Base-by-base conservation (phyloP, 164 flowering plant genomes). In the Sedum album region DNA sequence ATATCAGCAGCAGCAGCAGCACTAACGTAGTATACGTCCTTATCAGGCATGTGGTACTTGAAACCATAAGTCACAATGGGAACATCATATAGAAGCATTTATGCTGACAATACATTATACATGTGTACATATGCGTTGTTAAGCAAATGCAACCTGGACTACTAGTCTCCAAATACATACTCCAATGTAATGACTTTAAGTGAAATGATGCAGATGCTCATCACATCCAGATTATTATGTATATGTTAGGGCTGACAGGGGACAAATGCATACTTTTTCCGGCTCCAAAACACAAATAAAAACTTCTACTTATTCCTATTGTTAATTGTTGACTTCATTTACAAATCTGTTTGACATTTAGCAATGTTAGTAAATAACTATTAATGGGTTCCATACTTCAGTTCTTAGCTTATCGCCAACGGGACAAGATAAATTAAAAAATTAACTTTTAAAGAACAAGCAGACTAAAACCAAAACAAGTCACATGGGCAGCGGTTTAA, bases 401-500 rank as follows among this genome's bases (percentile, higher is more conserved):
- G n/a, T 25, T 9, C 31, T n/a, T 23, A 6, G 23, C 30, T 67
- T 67, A 18, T 48, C 5, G 60, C 60, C 36, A 68, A 49, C 49
- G 15, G 28, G 20, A 39, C 23, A 18, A 26, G 65, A 61, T 36
- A 68, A 42, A 48, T 23, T 23, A n/a, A 36, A 63, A 63, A 8
- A 25, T 1, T 61, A 62, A 48, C 65, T 31, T 38, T 41, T 35
- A 60, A 49, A 63, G 60, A 63, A 73, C 61, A 51, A 67, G 23
- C 41, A 64, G 36, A 38, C 33, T 30, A 41, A 60, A 44, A 31
- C 21, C 39, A 57, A 23, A 41, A 41, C 71, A 66, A 73, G 42
- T 31, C 69, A 69, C 71, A 41, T 68, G 72, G 71, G 68, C 25
- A 15, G 55, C 62, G 55, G 11, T 70, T 65, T 60, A 42, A 48